Evolutionary conservation across 1,139 yeast species (phyloP), one percentile per base, ranked within the genome.

Genomic region (Yamadazyma epiphylla): DNA sequence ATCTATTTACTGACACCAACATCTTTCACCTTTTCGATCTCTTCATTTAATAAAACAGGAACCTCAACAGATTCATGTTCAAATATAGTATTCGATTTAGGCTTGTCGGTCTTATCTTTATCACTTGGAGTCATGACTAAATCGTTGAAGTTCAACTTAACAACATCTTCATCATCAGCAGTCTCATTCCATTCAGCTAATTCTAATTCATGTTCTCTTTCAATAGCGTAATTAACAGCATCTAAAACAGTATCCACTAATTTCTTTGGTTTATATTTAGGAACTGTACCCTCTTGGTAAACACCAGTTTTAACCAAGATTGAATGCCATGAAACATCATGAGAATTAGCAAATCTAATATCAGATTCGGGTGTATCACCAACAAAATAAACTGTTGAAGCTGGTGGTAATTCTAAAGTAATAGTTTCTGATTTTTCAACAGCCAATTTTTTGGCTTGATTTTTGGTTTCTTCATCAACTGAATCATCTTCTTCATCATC

Each of bases 311-410:
- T 80, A 25, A 85, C 95, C 51, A 85, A 68, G 37, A 84, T 84
- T 13, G 94, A 83, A 55, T 71, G 78, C 95, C 95, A 85, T 25
- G 86, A 77, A 37, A 73, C 74, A 52, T 85, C 94, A 55, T 83
- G 91, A 14, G 88, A 77, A 60, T 85, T 85, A 32, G 94, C 94
- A 59, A 85, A 85, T 51, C 94, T 69, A 42, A 85, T 84, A 57
- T 85, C 95, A 4, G 89, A 80, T 56, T 84, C 94, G 11, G 95
- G 95, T n/a, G 94, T 85, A 53, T 85, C 95, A 44, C 95, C 95
- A 28, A 85, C 94, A 62, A 85, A 85, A 55, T 84, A 85, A 13
- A 84, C 94, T 0, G 91, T 82, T 5, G 87, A 80, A 2, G 91
- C 88, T 9, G 89, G 88, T 9, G 94, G 94, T 41, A 83, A 64